Evolutionary conservation across 495 filamentous ascomycete species (phyloP), one percentile per base, ranked within the genome.

Genomic region (Aspergillus leporis): DNA sequence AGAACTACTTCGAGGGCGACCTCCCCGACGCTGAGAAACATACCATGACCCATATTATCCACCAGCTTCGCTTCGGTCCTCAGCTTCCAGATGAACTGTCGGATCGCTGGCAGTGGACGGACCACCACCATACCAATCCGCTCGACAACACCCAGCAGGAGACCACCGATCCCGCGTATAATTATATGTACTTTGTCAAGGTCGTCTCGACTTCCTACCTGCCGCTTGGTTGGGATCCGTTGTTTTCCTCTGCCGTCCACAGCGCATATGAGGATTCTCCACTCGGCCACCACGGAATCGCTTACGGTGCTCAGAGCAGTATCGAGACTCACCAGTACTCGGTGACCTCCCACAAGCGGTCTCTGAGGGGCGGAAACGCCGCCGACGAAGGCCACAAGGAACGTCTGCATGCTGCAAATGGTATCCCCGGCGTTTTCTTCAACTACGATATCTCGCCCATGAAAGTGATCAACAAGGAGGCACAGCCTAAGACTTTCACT

Each of bases 111-210:
- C 84, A 86, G 21, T 96, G 90, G 91, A 90, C 89, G 14, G 93
- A 92, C 68, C 90, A 96, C 72, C 91, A 96, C 72, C 91, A 96
- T 73, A 70, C 87, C 30, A 97, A 98, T 72, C 94, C 94, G 2
- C 82, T 99, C n/a, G 95, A 99, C 64, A 80, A 79, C 50, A 90
- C 89, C 9, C 74, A 81, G 62, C 93, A 97, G 78, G 69, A 76
- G 46, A 93, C 93, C 10, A 74, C 85, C 22, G 92, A 96, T 62
- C 84, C 89, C 51, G 88, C 87, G 40, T 97, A 81, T 80, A 99
- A 97, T 74, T 99, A 87, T 70, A 97, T 97, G 93, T 99, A 99
- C 79, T 99, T 98, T 70, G 81, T 99, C 72, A 99, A 99, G 76
- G 93, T 99, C 47, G 94, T 99, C 36, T 89, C 88, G 9, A 99